A percentile compares a stretch with the other conserved stretches of the same genome.
Conservation (phyloP, 805 yeast species). For the Starmerella vitae region DNA sequence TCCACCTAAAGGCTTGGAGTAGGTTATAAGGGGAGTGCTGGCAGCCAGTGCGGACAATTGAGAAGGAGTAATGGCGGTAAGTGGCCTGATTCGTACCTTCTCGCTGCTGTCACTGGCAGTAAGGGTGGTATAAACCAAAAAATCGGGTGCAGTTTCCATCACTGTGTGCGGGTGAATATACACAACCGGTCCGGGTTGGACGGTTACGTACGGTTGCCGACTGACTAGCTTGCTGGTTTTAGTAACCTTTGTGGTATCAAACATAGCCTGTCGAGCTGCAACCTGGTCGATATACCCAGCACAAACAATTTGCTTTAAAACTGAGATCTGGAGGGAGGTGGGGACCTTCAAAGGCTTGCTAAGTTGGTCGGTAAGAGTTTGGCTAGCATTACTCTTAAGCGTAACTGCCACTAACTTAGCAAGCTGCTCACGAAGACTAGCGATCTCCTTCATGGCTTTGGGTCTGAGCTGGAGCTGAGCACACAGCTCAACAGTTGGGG, state of each 20-base stretch:
- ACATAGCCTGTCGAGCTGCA: slow-evolving; percentile 50
- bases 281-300: slow-evolving; percentile 89
- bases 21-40: slow-evolving; percentile 56
- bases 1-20: slow-evolving; percentile 83
- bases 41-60: slow-evolving; percentile 70
- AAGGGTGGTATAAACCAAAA: slow-evolving; percentile 57
- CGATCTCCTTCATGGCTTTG: slow-evolving; percentile 75
- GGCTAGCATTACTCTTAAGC: slow-evolving; percentile 23
- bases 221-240: slow-evolving; percentile 42
- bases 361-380: slow-evolving; percentile 40
- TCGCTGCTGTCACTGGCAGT: slow-evolving; percentile 37
- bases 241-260: slow-evolving; percentile 52
- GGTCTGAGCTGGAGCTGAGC: slow-evolving; percentile 53
- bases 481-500: slow-evolving; percentile 37
- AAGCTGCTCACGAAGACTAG: slow-evolving; percentile 67
- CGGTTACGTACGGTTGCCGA: slow-evolving; percentile 42
- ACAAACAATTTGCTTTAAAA: slow-evolving; percentile 80
- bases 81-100: slow-evolving; percentile 51
- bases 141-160: slow-evolving; percentile 60
- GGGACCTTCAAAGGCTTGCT: slow-evolving; percentile 49
- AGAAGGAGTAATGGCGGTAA: slow-evolving; percentile 61
- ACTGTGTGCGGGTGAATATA: slow-evolving; percentile 74
- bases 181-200: slow-evolving; percentile 26
- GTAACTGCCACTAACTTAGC: slow-evolving; percentile 58
- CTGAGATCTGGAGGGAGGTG: slow-evolving; percentile 49